phyloP scores from a whole-genome alignment of 768 basidiomycete genomes.

The Hericium erinaceus region DNA sequence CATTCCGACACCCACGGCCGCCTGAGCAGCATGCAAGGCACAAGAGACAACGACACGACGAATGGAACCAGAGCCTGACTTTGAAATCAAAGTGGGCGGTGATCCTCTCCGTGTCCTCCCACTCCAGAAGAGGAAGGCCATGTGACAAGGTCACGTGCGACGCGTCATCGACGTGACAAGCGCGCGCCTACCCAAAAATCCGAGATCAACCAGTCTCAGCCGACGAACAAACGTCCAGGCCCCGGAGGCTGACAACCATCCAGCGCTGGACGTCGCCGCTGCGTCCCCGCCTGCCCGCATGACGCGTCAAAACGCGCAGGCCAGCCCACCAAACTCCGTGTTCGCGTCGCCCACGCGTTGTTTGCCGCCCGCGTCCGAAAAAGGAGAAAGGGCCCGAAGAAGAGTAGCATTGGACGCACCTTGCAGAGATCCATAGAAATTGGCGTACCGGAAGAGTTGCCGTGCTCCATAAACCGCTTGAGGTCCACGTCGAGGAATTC shows the following conservation, averaged over 20 bases:
- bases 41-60: not conserved
- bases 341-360: constrained; percentile 26
- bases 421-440: constrained; percentile 70
- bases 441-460: constrained; percentile 61
- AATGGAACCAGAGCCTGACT: no score
- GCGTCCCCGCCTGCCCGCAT: no score
- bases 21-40: not conserved
- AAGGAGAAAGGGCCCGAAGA: constrained; percentile 1
- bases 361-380: constrained; percentile 4
- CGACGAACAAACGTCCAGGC: not conserved
- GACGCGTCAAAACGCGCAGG: constrained; percentile 21
- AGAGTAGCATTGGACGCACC: constrained; percentile 37
- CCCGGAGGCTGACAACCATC: no score
- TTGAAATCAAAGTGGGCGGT: not conserved
- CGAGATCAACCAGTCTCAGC: constrained; percentile 4
- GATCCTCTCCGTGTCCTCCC: not conserved
- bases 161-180: constrained; percentile 1
- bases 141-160: not conserved
- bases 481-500: constrained; percentile 97
- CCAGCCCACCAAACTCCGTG: constrained; percentile 1
- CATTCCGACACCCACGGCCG: not conserved
- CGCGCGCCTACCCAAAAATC: constrained; percentile 17
- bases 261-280: no score
- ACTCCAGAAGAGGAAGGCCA: not conserved
- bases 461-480: constrained; percentile 93